These are phyloP conservation scores for Ilex paraguariensis DNA, from an alignment of 305 asterid genomes.

Conservation along the genomic window DNA sequence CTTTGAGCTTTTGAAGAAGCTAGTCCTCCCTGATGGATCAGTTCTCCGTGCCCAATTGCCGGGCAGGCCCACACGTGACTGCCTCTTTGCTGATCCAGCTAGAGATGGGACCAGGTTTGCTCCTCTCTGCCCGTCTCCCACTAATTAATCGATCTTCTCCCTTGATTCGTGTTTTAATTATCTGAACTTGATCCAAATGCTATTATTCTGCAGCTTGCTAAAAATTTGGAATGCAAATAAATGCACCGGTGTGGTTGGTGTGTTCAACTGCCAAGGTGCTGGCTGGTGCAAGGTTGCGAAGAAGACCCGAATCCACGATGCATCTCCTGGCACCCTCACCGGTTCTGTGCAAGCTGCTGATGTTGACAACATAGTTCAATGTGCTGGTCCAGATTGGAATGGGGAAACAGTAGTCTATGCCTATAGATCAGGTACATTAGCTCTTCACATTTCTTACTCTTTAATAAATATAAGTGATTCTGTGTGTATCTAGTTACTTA, in stretches of 20 bases:
- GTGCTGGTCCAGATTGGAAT: conserved; percentile 78
- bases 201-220: conserved; percentile 62
- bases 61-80: conserved; percentile 88
- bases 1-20: conserved; percentile 81
- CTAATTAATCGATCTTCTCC: too few relatives aligned
- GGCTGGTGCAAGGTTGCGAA: conserved; percentile 90
- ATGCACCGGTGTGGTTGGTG: conserved; percentile 82
- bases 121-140: too few relatives aligned
- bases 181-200: too few relatives aligned
- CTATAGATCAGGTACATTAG: conserved; percentile 39
- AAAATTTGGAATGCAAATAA: conserved; percentile 90
- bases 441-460: neutral
- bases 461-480: too few relatives aligned
- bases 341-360: conserved; percentile 64
- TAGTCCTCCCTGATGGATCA: conserved; percentile 94
- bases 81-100: conserved; percentile 89
- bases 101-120: conserved; percentile 85
- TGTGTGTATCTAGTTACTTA: too few relatives aligned
- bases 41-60: conserved; percentile 84
- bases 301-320: conserved; percentile 82
- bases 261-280: conserved; percentile 98
- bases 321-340: conserved; percentile 83
- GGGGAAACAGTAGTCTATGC: conserved; percentile 70
- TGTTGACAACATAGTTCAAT: conserved; percentile 52
- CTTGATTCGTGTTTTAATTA: too few relatives aligned